A percentile compares a stretch with the other conserved stretches of the same genome.
Conservation (phyloP, 441 rosid genomes). For the Sinapis alba region DNA sequence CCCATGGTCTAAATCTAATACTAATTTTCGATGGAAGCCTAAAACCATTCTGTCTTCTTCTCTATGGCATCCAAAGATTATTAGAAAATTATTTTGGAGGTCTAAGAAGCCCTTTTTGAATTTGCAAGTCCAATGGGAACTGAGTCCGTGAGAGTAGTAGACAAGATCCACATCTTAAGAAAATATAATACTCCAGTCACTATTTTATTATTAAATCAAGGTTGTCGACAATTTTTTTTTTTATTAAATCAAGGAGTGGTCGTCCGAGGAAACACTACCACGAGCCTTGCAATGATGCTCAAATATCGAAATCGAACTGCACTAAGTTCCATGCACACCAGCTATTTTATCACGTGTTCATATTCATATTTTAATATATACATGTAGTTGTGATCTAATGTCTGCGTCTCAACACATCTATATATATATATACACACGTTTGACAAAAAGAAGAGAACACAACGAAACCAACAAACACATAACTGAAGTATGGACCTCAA, state of each 20-base stretch:
- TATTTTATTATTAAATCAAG: background rate
- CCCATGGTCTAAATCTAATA: too few relatives aligned
- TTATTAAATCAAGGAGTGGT: background rate
- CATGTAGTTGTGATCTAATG: constrained; percentile 6
- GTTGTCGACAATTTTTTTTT: too few relatives aligned
- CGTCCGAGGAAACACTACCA: background rate
- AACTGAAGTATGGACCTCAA: constrained; percentile 18
- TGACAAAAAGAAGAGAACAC: constrained; percentile 15
- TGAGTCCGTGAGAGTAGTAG: background rate
- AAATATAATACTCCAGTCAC: background rate
- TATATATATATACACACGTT: constrained; percentile 12
- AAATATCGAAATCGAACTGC: background rate
- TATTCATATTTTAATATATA: background rate
- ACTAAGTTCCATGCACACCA: constrained; percentile 22
- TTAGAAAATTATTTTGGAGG: background rate
- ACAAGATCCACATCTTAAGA: background rate
- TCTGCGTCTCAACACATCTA: constrained; percentile 6
- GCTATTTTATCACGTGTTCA: background rate
- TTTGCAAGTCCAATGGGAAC: background rate
- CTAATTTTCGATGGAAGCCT: background rate
- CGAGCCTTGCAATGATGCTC: constrained; percentile 31
- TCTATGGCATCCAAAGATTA: background rate
- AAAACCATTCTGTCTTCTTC: background rate
- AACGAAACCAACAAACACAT: constrained; percentile 15
- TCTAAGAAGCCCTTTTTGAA: constrained; percentile 7